Evolutionary conservation across 73 alveolate species (phyloP), one percentile per base, ranked within the genome.

Genomic region (Paraurostyla sp.): DNA sequence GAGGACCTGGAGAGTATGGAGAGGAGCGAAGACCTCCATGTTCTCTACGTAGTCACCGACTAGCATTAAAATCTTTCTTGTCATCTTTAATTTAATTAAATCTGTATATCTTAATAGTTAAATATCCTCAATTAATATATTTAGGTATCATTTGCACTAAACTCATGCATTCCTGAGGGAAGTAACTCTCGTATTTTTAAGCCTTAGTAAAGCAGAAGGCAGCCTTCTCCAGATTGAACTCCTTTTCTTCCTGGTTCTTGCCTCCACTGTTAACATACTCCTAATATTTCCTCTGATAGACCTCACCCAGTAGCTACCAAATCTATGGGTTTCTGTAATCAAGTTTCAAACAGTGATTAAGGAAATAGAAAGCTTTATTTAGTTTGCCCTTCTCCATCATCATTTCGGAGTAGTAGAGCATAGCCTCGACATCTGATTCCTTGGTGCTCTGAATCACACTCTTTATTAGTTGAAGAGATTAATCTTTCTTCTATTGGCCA

Each of bases 1-100:
- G 30, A 92, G 83, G 69, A 96, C 75, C 36, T 35, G 89, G 4
- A 96, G 90, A 40, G 96, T 88, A 81, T 96, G 96, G 60, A 60
- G 83, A 1, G 99, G 98, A 50, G 95, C 97, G 92, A 91, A 91
- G 51, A 94, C 94, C 82, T 96, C 99, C 78, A 91, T 91, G 59
- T 95, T 98, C 85, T 96, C 99, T 0, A 93, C 97, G 71, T 85
- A 95, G 59, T 96, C 99, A 49, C 99, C 99, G 7, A 93, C 93
- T 30, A 96, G 88, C 65, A 96, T 91, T 23, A 96, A 82, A 35
- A 96, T 80, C 82, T 92, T 95, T 57, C 90, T 95, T 30, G 90
- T 83, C 89, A 78, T 78, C 89, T 48, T 91, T 58, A 65, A 36
- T 22, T 63, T 0, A 35, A 16, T 30, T 38, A 71, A 75, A 52